Evolutionary conservation across 2,329 filamentous ascomycete species (phyloP), one percentile per base, ranked within the genome.

Genomic region (Colletotrichum incanum): DNA sequence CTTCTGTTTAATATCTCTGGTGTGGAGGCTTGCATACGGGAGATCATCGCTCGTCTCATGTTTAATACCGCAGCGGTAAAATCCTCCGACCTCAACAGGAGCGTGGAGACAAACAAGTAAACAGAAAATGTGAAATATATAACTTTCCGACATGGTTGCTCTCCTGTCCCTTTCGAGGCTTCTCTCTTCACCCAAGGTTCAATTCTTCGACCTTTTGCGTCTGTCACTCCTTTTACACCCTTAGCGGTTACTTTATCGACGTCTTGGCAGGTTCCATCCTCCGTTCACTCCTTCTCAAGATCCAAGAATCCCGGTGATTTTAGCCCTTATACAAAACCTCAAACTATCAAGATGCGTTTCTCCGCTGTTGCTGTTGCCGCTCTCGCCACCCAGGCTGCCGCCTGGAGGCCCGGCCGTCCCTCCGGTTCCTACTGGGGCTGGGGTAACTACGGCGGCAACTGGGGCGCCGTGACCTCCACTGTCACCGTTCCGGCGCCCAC

Each of bases 1-100:
- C 37, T 65, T 45, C 43, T 31, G 16, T 41, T 64, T 55, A 69
- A 64, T 69, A 61, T 59, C 58, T 49, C 52, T 49, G 59, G 43
- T 61, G 65, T 69, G 69, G 65, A 72, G 69, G 54, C 65, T 69
- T 64, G 69, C 69, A 69, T 72, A 58, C 69, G 69, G 69, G 69
- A 69, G 65, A 72, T 72, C 69, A 72, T 41, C 69, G 43, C 58
- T 58, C 69, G 69, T 72, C 58, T 72, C 69, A 68, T 52, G 58
- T 72, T 68, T 41, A 72, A 68, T 63, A 59, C 61, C 43, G 28
- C 65, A 64, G 39, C 50, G 50, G 65, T 65, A 63, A 52, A 52
- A 63, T 58, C 26, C 41, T 34, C 65, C 65, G 58, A 63, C 34
- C 34, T 52, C 41, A 50, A n/a, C 45, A 62, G 34, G 58, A 50